phyloP scores from a whole-genome alignment of 148 eudicot genomes.

The Chenopodium quinoa region DNA sequence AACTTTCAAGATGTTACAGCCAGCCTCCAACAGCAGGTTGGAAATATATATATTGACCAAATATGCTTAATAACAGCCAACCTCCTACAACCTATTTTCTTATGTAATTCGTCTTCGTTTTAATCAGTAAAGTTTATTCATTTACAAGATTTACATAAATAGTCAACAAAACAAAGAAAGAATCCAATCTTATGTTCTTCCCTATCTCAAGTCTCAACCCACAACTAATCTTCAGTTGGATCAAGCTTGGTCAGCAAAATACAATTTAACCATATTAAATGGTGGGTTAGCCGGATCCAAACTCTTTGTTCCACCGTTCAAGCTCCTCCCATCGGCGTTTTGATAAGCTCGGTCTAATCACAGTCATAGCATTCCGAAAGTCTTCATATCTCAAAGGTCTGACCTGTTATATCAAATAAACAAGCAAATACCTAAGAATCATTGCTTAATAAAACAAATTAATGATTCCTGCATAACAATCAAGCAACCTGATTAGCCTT shows the following conservation, averaged over 20 bases:
- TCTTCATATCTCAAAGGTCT: slow-evolving; percentile 69
- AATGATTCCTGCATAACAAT: not conserved
- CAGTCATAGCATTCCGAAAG: slow-evolving; percentile 73
- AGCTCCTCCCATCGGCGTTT: slow-evolving; percentile 95
- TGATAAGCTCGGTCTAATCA: slow-evolving; percentile 80
- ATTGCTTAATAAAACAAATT: slow-evolving; percentile 2
- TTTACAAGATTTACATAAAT: slow-evolving; percentile 17
- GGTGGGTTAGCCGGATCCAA: slow-evolving; percentile 59
- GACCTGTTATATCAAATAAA: slow-evolving; percentile 46
- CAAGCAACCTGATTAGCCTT: slow-evolving; percentile 70
- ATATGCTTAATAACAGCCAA: too few species aligned
- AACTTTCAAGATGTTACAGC: too few species aligned
- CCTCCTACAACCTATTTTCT: too few species aligned
- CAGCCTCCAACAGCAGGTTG: too few species aligned
- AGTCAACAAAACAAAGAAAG: not conserved
- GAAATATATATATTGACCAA: too few species aligned
- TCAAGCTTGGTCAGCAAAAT: not conserved
- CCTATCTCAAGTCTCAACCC: not conserved
- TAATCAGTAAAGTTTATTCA: not conserved
- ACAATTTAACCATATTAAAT: not conserved
- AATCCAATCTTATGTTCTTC: not conserved
- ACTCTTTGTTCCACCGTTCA: slow-evolving; percentile 79
- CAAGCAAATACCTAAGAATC: not conserved
- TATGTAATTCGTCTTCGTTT: too few species aligned
- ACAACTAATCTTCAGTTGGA: not conserved